A percentile compares a stretch with the other conserved stretches of the same genome.
Evolutionary conservation across 176 grass and related monocot species (phyloP).

Genomic region (Melocanna baccifera): DNA sequence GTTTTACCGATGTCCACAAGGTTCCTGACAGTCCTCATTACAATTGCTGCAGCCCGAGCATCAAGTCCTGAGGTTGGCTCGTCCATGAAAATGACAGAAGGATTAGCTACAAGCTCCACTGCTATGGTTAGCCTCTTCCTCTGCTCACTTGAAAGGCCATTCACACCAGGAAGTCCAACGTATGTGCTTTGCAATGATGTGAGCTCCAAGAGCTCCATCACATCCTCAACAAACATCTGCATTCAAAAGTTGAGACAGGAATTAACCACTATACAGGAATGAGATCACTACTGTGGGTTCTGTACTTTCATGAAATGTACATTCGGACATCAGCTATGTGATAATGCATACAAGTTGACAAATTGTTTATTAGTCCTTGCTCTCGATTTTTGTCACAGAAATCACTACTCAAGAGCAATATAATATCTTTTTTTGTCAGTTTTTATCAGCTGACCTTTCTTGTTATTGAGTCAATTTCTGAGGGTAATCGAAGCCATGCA

Average conservation of each 20-base stretch:
- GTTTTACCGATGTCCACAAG: slow-evolving; percentile 78
- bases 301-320: neutral
- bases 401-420: neutral
- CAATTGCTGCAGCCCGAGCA: slow-evolving; percentile 85
- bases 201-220: slow-evolving; percentile 92
- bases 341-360: neutral
- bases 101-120: slow-evolving; percentile 87
- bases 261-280: neutral
- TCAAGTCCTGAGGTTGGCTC: slow-evolving; percentile 91
- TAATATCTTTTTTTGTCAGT: neutral
- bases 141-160: slow-evolving; percentile 80
- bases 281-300: neutral
- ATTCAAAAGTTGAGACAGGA: neutral
- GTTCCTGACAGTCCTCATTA: slow-evolving; percentile 88
- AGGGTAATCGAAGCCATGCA: slow-evolving; percentile 79
- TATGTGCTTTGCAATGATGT: slow-evolving; percentile 50
- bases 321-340: neutral
- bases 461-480: slow-evolving; percentile 59
- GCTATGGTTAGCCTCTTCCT: slow-evolving; percentile 87
- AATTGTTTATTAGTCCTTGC: neutral
- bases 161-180: slow-evolving; percentile 76
- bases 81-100: slow-evolving; percentile 90
- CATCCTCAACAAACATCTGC: slow-evolving; percentile 79
- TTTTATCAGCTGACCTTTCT: slow-evolving; percentile 54
- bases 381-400: neutral